Evolutionary conservation across 2,329 filamentous ascomycete species (phyloP), one percentile per base, ranked within the genome.

Genomic region (Pleurostoma richardsiae): DNA sequence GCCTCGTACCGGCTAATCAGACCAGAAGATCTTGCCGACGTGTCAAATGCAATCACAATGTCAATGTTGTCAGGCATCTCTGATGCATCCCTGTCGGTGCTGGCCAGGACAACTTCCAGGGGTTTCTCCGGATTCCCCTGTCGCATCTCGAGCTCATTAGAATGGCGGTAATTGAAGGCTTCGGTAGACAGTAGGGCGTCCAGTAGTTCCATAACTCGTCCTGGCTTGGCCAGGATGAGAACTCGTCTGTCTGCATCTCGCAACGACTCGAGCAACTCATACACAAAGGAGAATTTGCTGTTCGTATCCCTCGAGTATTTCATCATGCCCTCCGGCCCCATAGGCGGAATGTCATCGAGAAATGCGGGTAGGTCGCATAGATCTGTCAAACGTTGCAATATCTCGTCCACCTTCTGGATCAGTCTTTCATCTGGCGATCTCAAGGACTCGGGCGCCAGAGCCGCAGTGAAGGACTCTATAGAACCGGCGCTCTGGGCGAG

Each of bases 251-350:
- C 65, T 10, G 64, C 59, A 11, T 64, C 59, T n/a, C 59, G 56
- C 8, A 82, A 56, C 6, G 61, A 56, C 26, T 73, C 64, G 30
- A 83, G 57, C 4, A 85, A 64, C 51, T 82, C 78, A 40, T 70
- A 74, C 5, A 83, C 55, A 53, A 85, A 85, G 30, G 71, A 73
- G 53, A 78, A 80, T 53, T 85, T 85, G 46, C 77, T 66, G 59
- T 81, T 84, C 7, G 77, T 74, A 44, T 74, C 74, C 46, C 74
- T 70, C 2, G 74, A 71, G 52, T 80, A 77, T 55, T 74, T 82
- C 53, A 73, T 72, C 45, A 71, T 64, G 27, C 73, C 68, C 4
- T 60, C 56, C 6, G 69, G 55, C 3, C 68, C 59, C 46, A 79
- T 63, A 10, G 70, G 56, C 3, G 62, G 57, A 6, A 75, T 65